Conservation (phyloP, 139 green algal species). For the Chlamydomonas sp. region DNA sequence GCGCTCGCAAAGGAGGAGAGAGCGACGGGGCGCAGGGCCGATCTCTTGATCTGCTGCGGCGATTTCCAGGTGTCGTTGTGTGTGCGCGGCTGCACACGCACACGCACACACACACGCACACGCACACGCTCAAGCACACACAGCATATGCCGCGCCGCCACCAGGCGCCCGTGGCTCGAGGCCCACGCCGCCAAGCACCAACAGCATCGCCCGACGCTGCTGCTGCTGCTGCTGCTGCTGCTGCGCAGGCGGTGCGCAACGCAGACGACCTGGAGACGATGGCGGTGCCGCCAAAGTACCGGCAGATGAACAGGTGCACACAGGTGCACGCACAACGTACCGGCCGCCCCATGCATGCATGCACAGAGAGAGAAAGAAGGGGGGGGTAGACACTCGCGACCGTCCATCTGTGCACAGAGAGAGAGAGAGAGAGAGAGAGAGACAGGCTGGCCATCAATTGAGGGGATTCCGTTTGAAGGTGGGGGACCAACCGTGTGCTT, state of each 20-base stretch:
- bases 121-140: not conserved
- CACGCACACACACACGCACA: not conserved
- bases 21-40: conserved; percentile 58
- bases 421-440: too few species aligned
- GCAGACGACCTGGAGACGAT: conserved; percentile 89
- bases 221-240: not conserved
- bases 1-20: conserved; percentile 64
- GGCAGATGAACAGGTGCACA: conserved; percentile 61
- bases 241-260: conserved; percentile 86
- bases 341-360: too few species aligned
- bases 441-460: too few species aligned
- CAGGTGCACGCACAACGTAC: too few species aligned
- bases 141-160: not conserved
- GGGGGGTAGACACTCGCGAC: not conserved
- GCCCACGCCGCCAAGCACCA: not conserved
- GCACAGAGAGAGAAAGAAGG: too few species aligned
- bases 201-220: not conserved
- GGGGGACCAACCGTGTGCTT: too few species aligned
- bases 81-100: not conserved
- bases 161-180: not conserved
- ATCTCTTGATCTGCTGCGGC: conserved; percentile 95
- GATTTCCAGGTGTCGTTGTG: conserved; percentile 79
- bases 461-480: too few species aligned
- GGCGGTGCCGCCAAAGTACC: conserved; percentile 89
- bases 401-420: too few species aligned